phyloP scores from a whole-genome alignment of 192 early-diverging fungal genomes.

The Coemansia sp. region DNA sequence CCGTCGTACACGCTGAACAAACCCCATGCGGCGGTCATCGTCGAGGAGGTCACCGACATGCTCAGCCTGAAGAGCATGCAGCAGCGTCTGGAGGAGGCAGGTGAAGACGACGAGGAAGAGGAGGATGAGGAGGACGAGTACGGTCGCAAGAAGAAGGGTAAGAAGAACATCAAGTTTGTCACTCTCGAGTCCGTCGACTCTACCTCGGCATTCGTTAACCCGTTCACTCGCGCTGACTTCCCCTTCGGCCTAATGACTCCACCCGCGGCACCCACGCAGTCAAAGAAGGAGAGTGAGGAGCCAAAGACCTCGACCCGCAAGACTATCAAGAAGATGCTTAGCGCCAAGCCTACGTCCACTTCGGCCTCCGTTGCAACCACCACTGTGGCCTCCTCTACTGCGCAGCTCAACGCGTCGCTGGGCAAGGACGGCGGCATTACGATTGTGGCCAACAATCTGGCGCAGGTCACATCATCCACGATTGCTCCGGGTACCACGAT shows the following conservation, averaged over 20 bases:
- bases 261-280: slow-evolving; percentile 4
- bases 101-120: slow-evolving; percentile 31
- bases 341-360: slow-evolving; percentile 14
- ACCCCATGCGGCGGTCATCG: slow-evolving; percentile 46
- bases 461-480: not conserved
- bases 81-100: slow-evolving; percentile 39
- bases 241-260: slow-evolving; percentile 50
- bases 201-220: slow-evolving; percentile 38
- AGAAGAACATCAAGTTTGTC: slow-evolving; percentile 31
- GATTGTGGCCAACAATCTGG: slow-evolving; percentile 21
- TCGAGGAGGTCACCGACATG: slow-evolving; percentile 48
- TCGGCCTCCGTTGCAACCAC: not conserved
- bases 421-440: slow-evolving; percentile 51
- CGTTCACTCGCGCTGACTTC: slow-evolving; percentile 49
- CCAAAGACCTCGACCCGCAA: slow-evolving; percentile 27
- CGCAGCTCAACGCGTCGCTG: slow-evolving; percentile 35
- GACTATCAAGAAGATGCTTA: slow-evolving; percentile 37
- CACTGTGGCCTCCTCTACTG: not conserved
- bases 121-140: slow-evolving; percentile 39
- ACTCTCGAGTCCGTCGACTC: slow-evolving; percentile 47
- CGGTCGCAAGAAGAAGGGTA: slow-evolving; percentile 31
- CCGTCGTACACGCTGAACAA: slow-evolving; percentile 51
- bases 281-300: slow-evolving; percentile 15
- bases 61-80: slow-evolving; percentile 43
- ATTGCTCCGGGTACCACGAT: slow-evolving; percentile 26